Base-by-base conservation (phyloP, 2,329 filamentous ascomycete genomes). In the Didymella segeticola region DNA sequence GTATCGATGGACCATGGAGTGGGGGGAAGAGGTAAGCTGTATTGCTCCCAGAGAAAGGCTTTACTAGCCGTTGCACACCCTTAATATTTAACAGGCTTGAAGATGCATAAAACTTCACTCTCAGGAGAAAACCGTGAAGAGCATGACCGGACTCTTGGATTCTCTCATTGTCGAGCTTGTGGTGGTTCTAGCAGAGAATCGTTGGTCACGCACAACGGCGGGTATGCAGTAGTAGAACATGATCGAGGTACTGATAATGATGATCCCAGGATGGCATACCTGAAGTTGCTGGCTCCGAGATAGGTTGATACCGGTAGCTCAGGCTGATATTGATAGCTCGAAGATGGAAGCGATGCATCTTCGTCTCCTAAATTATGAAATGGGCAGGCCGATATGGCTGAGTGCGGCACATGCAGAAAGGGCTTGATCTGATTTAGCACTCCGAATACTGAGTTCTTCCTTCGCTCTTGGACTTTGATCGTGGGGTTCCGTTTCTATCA, bases 211-310 rank as follows among this genome's bases (percentile, higher is more conserved):
- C 26, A 25, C 48, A 46, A 9, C 31, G 27, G 36, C 34, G n/a
- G 36, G 41, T 46, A 36, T 46, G 41, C 42, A 41, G 27, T 46
- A 42, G 46, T 46, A 52, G 41, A 42, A 36, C 46, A 19, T 14
- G 30, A 25, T 43, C 22, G 15, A 26, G 6, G 5, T 17, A 23
- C 17, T 22, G 19, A 19, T 31, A 29, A 38, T 47, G 31, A 47
- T 19, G 12, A 10, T 31, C 17, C 17, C 6, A 33, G 23, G 30
- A 9, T 17, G 29, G 15, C 15, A 36, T 14, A 34, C 10, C 19
- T n/a, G n/a, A n/a, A n/a, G n/a, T n/a, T n/a, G n/a, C n/a, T n/a
- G n/a, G n/a, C n/a, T n/a, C n/a, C n/a, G n/a, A n/a, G n/a, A n/a
- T n/a, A n/a, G n/a, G n/a, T n/a, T n/a, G n/a, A n/a, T n/a, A n/a